Evolutionary conservation across 306 rosid genomes (phyloP).

Genomic region (Fragaria nilgerrensis): DNA sequence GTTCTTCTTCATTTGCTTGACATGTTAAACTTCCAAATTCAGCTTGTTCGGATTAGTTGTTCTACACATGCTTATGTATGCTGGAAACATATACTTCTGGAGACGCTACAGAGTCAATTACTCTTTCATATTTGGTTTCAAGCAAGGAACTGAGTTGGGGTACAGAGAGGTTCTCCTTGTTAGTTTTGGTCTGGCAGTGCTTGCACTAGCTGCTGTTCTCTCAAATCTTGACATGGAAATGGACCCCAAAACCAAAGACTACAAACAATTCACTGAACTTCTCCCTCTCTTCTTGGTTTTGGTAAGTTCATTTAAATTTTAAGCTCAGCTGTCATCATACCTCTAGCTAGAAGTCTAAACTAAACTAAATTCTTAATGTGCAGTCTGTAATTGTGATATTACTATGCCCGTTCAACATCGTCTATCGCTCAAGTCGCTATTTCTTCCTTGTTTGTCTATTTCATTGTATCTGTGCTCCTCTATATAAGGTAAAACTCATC

Average conservation of each 20-base stretch:
- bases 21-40: constrained; percentile 26
- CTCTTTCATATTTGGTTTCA: constrained; percentile 74
- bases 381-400: constrained; percentile 39
- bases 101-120: constrained; percentile 54
- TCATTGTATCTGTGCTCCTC: constrained; percentile 56
- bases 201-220: constrained; percentile 58
- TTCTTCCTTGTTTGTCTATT: constrained; percentile 51
- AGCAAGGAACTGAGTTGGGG: constrained; percentile 59
- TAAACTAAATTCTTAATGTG: constrained; percentile 17
- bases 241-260: constrained; percentile 49
- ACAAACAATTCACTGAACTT: constrained; percentile 51
- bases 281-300: constrained; percentile 53
- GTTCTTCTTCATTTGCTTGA: background rate
- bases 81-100: constrained; percentile 58
- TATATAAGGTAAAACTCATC: constrained; percentile 47
- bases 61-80: constrained; percentile 69
- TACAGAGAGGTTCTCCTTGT: constrained; percentile 49
- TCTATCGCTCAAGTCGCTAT: constrained; percentile 58
- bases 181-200: constrained; percentile 41
- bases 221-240: constrained; percentile 72
- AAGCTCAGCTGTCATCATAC: background rate
- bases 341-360: background rate
- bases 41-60: constrained; percentile 67
- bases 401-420: constrained; percentile 59
- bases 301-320: constrained; percentile 37